Percentiles rank a stretch among this genome's conserved stretches.
phyloP scores from a whole-genome alignment of 2,329 filamentous ascomycete genomes.

The Neonectria magnoliae region DNA sequence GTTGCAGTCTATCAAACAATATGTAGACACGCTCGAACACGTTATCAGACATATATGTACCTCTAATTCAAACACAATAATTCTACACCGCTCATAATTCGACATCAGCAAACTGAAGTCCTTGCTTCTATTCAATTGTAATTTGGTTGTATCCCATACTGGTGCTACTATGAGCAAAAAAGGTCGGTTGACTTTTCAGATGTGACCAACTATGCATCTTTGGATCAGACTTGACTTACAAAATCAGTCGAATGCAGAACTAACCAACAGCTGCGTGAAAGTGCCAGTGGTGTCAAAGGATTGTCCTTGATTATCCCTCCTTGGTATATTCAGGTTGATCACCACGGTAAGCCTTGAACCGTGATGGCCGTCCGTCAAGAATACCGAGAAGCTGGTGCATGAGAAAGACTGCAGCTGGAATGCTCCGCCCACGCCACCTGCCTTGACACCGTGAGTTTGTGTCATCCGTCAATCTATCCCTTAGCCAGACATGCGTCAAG shows the following conservation, averaged over 20 bases:
- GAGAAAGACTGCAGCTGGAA: background rate
- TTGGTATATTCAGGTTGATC: background rate
- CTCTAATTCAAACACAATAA: background rate
- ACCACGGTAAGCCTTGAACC: background rate
- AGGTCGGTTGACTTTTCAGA: background rate
- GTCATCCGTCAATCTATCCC: background rate
- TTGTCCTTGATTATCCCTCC: slow-evolving; percentile 21
- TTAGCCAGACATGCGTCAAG: background rate
- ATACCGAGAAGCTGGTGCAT: background rate
- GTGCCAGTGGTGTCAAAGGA: slow-evolving; percentile 34
- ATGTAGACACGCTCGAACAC: background rate
- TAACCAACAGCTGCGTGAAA: slow-evolving; percentile 13
- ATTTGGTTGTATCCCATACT: background rate
- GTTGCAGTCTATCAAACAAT: background rate
- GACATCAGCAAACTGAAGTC: background rate
- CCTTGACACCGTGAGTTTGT: background rate
- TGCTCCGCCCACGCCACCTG: background rate
- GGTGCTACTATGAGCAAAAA: background rate
- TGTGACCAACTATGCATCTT: background rate
- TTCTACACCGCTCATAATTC: background rate
- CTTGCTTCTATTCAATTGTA: background rate
- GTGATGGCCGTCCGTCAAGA: background rate
- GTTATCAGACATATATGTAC: background rate
- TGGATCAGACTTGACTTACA: background rate
- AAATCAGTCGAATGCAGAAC: slow-evolving; percentile 4